Base-by-base conservation (phyloP, 306 rosid genomes). In the Trifolium subterraneum region DNA sequence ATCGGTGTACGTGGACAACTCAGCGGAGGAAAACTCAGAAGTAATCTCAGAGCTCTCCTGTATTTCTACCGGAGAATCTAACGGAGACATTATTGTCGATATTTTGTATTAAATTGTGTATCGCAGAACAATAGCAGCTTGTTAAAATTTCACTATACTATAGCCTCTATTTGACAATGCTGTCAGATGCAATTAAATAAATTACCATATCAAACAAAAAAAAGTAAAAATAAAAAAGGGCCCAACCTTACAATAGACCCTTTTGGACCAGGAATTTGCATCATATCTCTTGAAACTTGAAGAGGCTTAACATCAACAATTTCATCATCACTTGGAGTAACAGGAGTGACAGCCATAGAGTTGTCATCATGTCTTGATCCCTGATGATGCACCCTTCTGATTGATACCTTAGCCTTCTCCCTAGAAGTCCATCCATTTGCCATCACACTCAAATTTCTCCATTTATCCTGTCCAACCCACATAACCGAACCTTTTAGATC, bases 401-500 rank as follows among this genome's bases (percentile, higher is more conserved):
- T 64, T 25, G 96, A 86, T 51, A 88, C 79, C 78, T 85, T 86
- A 62, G 95, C 86, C 84, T 87, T 90, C 31, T 92, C 99, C 75
- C 99, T 80, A 38, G 96, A 94, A 35, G 89, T 92, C 96, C 96
- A 94, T 82, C 98, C 97, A 81, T 90, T 87, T 72, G 93, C 88
- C 95, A 94, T 92, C 71, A 94, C 98, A 63, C 96, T 88, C 87
- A 92, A 86, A 84, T 92, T 94, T 84, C 98, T 86, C 99, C 99
- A 94, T 84, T 94, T 94, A 83, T 94, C 99, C 99, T 94, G 76
- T 60, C 42, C 74, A 68, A 38, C 12, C 74, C 65, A 60, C 70
- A 45, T 45, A 82, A 29, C 35, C 77, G 55, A 68, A 68, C 75
- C 61, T 66, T 66, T 81, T 54, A 83, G 19, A 58, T 44, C 12